phyloP scores from a whole-genome alignment of 495 filamentous ascomycete genomes.

The Astrothelium macrocarpum region DNA sequence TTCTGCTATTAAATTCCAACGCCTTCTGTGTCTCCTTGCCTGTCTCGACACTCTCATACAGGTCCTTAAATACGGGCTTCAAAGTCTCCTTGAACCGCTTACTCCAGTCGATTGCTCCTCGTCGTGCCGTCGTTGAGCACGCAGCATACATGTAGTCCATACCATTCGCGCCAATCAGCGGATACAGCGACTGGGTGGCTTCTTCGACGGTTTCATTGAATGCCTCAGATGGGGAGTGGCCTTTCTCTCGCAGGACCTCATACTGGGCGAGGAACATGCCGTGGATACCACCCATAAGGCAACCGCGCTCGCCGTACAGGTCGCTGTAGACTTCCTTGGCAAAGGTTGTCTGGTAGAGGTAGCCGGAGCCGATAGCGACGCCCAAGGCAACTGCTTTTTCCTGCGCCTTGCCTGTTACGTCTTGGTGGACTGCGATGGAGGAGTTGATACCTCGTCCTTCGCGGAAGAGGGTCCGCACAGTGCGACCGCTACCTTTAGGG shows the following conservation, averaged over 20 bases:
- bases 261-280: conserved; percentile 99
- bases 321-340: conserved; percentile 99
- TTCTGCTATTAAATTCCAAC: conserved; percentile 88
- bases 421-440: conserved; percentile 96
- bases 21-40: conserved; percentile 88
- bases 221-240: conserved; percentile 93
- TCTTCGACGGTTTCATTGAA: conserved; percentile 99
- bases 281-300: conserved; percentile 99
- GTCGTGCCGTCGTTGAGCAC: conserved; percentile 96
- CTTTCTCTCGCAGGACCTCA: conserved; percentile 97
- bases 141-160: conserved; percentile 99
- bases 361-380: conserved; percentile 90
- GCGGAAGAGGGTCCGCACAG: conserved; percentile 93
- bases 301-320: conserved; percentile 98
- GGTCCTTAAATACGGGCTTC: conserved; percentile 95
- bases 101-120: conserved; percentile 98
- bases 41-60: conserved; percentile 82
- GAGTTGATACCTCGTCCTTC: conserved; percentile 99
- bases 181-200: conserved; percentile 95
- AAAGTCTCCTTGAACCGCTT: conserved; percentile 86
- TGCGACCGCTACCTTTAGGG: conserved; percentile 97
- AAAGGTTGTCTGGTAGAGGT: conserved; percentile 99
- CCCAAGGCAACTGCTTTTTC: conserved; percentile 96
- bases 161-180: conserved; percentile 86
- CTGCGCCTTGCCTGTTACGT: conserved; percentile 94